phyloP scores from a whole-genome alignment of 371 early-diverging fungal genomes.

The Zancudomyces culisetae region DNA sequence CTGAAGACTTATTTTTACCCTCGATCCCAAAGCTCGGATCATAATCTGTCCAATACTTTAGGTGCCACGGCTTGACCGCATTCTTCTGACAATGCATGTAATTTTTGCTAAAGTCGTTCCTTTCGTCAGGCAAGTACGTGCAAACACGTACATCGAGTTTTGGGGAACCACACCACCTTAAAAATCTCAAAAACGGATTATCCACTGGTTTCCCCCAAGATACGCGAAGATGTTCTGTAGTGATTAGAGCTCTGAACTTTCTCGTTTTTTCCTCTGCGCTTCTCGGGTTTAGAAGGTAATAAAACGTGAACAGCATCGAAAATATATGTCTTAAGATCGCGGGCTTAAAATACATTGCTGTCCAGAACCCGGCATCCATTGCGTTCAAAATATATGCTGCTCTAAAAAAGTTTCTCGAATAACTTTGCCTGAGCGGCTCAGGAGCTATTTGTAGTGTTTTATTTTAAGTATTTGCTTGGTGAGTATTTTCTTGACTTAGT shows the following conservation, averaged over 20 bases:
- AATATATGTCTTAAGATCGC: constrained; percentile 49
- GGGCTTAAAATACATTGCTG: constrained; percentile 67
- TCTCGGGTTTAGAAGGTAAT: constrained; percentile 73
- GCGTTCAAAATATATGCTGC: constrained; percentile 82
- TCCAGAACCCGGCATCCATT: constrained; percentile 88
- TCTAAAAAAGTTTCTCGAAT: constrained; percentile 78
- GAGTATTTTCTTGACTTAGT: no score
- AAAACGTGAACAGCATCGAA: constrained; percentile 51
- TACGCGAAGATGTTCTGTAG: constrained; percentile 66
- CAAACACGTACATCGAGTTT: constrained; percentile 31
- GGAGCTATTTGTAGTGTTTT: constrained; percentile 3
- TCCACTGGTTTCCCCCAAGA: constrained; percentile 70
- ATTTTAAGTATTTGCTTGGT: not conserved
- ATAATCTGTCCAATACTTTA: not conserved
- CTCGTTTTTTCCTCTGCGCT: constrained; percentile 73
- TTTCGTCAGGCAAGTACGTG: constrained; percentile 15
- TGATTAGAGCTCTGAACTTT: constrained; percentile 51
- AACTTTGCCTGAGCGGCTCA: constrained; percentile 50
- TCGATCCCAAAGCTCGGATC: not conserved
- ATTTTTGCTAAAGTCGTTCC: not conserved
- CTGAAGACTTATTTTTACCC: not conserved
- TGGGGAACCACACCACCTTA: constrained; percentile 32
- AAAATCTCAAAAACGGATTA: constrained; percentile 40
- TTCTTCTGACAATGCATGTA: not conserved
- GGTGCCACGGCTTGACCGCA: not conserved